These are phyloP conservation scores for Yamadazyma sp. DNA, from an alignment of 805 yeast genomes.

Conservation along the genomic window DNA sequence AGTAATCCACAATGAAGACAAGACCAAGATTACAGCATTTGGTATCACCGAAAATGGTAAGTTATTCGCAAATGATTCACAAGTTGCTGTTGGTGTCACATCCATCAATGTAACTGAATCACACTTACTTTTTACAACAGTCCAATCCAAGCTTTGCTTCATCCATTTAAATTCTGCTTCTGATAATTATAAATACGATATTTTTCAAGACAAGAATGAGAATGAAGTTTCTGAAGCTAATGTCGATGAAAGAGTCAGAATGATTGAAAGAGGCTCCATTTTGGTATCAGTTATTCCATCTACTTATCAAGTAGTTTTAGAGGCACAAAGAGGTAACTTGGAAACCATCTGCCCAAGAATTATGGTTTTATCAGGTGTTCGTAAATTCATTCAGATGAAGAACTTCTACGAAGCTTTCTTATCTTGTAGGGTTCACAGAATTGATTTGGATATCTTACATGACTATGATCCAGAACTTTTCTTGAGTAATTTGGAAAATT, in stretches of 20 bases:
- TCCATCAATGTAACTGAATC: slow-evolving; percentile 72
- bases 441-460: slow-evolving; percentile 83
- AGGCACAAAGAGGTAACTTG: slow-evolving; percentile 94
- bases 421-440: slow-evolving; percentile 86
- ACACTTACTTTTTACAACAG: slow-evolving; percentile 80
- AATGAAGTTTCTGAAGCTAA: slow-evolving; percentile 14
- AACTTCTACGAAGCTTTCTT: slow-evolving; percentile 72
- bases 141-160: slow-evolving; percentile 78
- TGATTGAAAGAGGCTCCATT: slow-evolving; percentile 89
- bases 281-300: slow-evolving; percentile 80
- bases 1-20: slow-evolving; percentile 33
- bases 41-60: slow-evolving; percentile 79
- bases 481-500: slow-evolving; percentile 55
- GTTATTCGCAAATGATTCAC: slow-evolving; percentile 58
- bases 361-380: slow-evolving; percentile 81
- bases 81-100: slow-evolving; percentile 72
- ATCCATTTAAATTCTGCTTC: slow-evolving; percentile 56
- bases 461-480: slow-evolving; percentile 81
- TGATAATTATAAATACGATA: slow-evolving; percentile 30
- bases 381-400: slow-evolving; percentile 57
- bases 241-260: slow-evolving; percentile 79
- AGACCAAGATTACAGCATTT: slow-evolving; percentile 42
- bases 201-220: slow-evolving; percentile 27
- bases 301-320: slow-evolving; percentile 75
- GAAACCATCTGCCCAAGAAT: slow-evolving; percentile 94